Conservation (phyloP, 2,329 filamentous ascomycete genomes). For the Geosmithia putterillii region DNA sequence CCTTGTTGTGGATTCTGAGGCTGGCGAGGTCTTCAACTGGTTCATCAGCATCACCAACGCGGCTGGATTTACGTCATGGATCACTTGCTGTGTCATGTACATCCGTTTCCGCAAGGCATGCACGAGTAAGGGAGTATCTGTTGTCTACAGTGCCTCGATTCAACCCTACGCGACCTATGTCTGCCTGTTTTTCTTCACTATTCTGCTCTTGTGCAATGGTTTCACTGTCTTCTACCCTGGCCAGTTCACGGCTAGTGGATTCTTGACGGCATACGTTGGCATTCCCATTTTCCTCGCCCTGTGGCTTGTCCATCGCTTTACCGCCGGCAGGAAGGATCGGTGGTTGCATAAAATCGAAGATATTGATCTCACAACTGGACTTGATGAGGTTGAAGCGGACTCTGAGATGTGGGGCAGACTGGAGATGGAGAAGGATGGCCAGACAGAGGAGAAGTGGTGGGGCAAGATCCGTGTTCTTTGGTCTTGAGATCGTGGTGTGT, state of each 20-base stretch:
- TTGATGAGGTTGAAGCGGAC: neutral
- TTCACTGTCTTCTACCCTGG: slow-evolving; percentile 11
- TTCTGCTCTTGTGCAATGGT: slow-evolving; percentile 5
- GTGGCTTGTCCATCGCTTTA: no score
- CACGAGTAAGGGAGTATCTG: slow-evolving; percentile 1
- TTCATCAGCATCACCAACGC: slow-evolving; percentile 26
- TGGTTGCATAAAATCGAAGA: neutral
- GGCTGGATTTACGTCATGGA: slow-evolving; percentile 7
- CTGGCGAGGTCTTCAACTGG: slow-evolving; percentile 47
- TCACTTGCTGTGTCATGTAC: slow-evolving; percentile 5
- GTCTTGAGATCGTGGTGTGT: no score
- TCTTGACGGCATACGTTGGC: slow-evolving; percentile 15
- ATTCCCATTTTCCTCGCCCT: slow-evolving; percentile 10
- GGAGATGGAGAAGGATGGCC: no score
- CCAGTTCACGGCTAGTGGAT: slow-evolving; percentile 11
- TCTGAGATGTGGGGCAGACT: no score
- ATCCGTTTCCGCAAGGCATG: slow-evolving; percentile 6
- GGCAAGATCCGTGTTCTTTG: no score
- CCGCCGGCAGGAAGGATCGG: no score
- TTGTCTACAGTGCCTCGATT: slow-evolving; percentile 6
- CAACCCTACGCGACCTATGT: slow-evolving; percentile 9
- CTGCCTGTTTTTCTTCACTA: slow-evolving; percentile 7
- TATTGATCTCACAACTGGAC: neutral
- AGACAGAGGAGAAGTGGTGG: no score
- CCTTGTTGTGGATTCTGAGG: slow-evolving; percentile 37